phyloP scores from a whole-genome alignment of 1,284 basidiomycete species.

The Malassezia equina region DNA sequence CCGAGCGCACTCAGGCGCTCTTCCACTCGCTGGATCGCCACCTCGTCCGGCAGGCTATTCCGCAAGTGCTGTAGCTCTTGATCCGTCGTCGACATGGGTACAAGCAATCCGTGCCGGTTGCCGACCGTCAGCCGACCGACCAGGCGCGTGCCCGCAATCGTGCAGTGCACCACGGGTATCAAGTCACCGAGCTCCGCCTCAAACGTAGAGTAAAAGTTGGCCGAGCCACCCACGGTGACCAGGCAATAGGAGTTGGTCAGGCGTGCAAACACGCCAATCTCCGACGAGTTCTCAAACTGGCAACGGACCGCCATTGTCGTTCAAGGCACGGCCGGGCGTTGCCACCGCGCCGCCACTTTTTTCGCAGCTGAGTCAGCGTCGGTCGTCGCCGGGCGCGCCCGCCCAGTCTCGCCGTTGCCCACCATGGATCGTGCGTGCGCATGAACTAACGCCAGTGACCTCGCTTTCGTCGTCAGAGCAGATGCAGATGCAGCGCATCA shows the following conservation, averaged over 20 bases:
- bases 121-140: slow-evolving; percentile 86
- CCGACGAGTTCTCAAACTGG: slow-evolving; percentile 87
- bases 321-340: not conserved
- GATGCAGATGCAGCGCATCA: slow-evolving; percentile 41
- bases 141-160: slow-evolving; percentile 88
- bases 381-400: slow-evolving; percentile 1
- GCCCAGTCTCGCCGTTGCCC: slow-evolving; percentile 6
- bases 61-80: slow-evolving; percentile 96
- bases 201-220: slow-evolving; percentile 96
- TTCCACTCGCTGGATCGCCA: slow-evolving; percentile 90
- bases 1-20: slow-evolving; percentile 91
- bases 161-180: slow-evolving; percentile 91
- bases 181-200: slow-evolving; percentile 88
- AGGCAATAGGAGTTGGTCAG: slow-evolving; percentile 67
- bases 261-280: slow-evolving; percentile 70
- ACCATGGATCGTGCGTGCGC: slow-evolving; percentile 28
- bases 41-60: slow-evolving; percentile 82
- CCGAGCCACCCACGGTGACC: slow-evolving; percentile 78
- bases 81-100: slow-evolving; percentile 89
- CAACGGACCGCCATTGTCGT: slow-evolving; percentile 37
- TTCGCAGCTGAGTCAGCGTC: slow-evolving; percentile 20
- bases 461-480: slow-evolving; percentile 38
- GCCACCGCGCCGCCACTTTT: not conserved
- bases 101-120: slow-evolving; percentile 78
- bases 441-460: slow-evolving; percentile 27